phyloP scores from a whole-genome alignment of 257 asterid genomes.

The Nicotiana tabacum region DNA sequence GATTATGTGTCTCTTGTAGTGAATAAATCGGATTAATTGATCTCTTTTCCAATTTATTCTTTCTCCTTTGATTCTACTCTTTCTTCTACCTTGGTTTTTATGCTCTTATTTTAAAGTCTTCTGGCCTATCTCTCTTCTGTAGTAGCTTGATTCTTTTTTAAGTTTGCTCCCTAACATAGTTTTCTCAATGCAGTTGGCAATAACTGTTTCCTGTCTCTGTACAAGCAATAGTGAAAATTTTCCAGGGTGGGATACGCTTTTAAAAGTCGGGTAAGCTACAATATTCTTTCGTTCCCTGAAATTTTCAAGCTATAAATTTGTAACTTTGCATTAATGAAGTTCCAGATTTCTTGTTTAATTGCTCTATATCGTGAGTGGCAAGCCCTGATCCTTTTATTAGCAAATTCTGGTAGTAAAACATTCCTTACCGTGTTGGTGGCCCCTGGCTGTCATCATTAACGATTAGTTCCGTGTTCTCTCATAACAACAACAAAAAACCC shows the following conservation, averaged over 20 bases:
- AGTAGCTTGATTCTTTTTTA: neutral
- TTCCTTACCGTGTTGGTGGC: neutral
- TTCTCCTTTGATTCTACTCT: neutral
- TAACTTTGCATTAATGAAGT: neutral
- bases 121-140: neutral
- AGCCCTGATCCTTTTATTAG: neutral
- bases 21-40: neutral
- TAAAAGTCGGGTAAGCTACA: conserved; percentile 75
- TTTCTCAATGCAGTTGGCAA: conserved; percentile 57
- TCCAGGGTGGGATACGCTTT: conserved; percentile 85
- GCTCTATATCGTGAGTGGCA: neutral
- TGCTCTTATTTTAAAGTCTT: neutral
- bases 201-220: conserved; percentile 65
- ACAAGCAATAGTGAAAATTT: conserved; percentile 68
- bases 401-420: neutral
- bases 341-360: neutral
- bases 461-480: neutral
- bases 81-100: neutral
- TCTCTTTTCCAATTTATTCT: neutral
- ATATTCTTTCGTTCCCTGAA: neutral
- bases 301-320: neutral
- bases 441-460: neutral
- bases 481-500: too few species aligned
- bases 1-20: neutral
- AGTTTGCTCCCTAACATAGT: conserved; percentile 5